Base-by-base conservation (phyloP, 257 asterid species). In the Nicotiana obtusifolia region DNA sequence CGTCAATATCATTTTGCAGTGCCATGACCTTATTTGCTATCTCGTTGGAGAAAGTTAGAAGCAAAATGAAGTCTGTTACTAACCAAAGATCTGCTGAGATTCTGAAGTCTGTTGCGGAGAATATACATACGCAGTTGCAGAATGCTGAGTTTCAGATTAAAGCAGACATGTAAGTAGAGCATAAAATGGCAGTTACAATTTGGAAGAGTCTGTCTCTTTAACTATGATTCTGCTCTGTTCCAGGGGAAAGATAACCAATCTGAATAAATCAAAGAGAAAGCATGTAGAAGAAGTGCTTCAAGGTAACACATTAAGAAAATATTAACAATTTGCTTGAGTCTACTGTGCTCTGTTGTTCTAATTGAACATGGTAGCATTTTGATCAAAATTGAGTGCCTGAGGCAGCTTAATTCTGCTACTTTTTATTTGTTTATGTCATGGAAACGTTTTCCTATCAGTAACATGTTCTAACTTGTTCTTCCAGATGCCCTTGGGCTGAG, bases 131-230 rank as follows among this genome's bases (percentile, higher is more conserved):
- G 81, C 91, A 85, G 56, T 81, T 93, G 84, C 89, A 88, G 85
- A 88, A 83, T 82, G 92, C 94, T 78, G 97, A 95, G 87, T 90
- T 92, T 88, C 94, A 84, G 87, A 91, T 91, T 81, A 90, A 88
- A 87, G 86, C 87, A 81, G 97, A 95, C 79, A 80, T 86, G 98
- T 95, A 88, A 86, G 95, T 85, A 80, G 13, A 41, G 59, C 73
- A 60, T 64, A 75, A 65, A 81, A 82, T 83, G 64, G 78, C 77
- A n/a, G 64, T 66, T 65, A 33, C 69, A 60, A 57, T 28, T 71
- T 82, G 14, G 76, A 83, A 16, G 56, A 62, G 76, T 79, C 78
- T 37, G 79, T 67, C 65, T 84, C 86, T 84, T 62, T 79, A 77
- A 82, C 80, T 83, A 61, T 66, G 82, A 66, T 73, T 73, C 82